Percentiles rank a stretch among this genome's conserved stretches.
These are phyloP conservation scores for Nemophila menziesii DNA, from an alignment of 257 asterid genomes.

Conservation along the genomic window DNA sequence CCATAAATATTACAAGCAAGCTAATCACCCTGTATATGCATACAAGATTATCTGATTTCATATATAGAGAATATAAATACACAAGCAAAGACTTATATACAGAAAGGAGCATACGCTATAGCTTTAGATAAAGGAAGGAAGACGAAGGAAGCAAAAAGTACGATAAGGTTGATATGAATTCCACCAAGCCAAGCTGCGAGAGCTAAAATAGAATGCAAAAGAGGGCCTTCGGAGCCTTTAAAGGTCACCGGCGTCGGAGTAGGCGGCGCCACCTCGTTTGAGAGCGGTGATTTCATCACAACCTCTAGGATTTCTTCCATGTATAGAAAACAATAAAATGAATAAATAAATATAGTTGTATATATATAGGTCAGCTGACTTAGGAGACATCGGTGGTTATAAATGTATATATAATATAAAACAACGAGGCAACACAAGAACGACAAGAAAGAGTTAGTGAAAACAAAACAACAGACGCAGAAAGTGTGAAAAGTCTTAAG, in stretches of 20 bases:
- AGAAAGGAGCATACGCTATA: slow-evolving; percentile 36
- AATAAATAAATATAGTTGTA: too few relatives aligned
- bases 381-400: too few relatives aligned
- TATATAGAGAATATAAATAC: too few relatives aligned
- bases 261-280: slow-evolving; percentile 6
- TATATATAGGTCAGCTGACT: too few relatives aligned
- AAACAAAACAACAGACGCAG: too few relatives aligned
- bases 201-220: slow-evolving; percentile 32
- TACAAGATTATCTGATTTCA: too few relatives aligned
- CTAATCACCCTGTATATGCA: slow-evolving; percentile 44
- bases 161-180: slow-evolving; percentile 41
- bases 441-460: too few relatives aligned
- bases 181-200: slow-evolving; percentile 58
- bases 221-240: slow-evolving; percentile 40
- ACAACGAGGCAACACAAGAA: too few relatives aligned
- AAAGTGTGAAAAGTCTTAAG: too few relatives aligned
- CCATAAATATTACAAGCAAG: slow-evolving; percentile 42
- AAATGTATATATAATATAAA: too few relatives aligned
- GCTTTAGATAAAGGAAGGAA: slow-evolving; percentile 58
- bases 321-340: slow-evolving; percentile 10
- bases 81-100: background rate
- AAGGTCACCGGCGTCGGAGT: slow-evolving; percentile 43
- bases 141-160: slow-evolving; percentile 45
- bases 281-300: slow-evolving; percentile 7
- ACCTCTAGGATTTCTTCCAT: slow-evolving; percentile 20